Evolutionary conservation across 2,329 filamentous ascomycete genomes (phyloP).

Genomic region (Arthrobotrys entomopaga): DNA sequence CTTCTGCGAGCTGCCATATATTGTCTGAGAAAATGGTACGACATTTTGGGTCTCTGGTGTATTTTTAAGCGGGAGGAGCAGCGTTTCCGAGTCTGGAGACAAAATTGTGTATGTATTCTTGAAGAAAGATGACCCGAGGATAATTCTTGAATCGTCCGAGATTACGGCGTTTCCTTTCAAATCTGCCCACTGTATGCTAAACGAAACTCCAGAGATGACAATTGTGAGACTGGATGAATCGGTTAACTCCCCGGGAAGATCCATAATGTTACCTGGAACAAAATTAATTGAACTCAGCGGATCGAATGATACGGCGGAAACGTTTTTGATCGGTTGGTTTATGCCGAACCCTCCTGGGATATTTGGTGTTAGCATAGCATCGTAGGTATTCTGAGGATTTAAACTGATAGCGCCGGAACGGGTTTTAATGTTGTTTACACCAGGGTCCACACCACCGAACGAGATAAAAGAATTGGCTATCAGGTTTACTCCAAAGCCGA

Average conservation of each 20-base stretch:
- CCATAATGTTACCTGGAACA: conserved; percentile 9
- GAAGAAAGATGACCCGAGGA: conserved; percentile 42
- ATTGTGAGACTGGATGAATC: conserved; percentile 8
- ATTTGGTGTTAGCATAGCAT: conserved; percentile 9
- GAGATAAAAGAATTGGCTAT: conserved; percentile 22
- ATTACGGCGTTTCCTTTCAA: neutral
- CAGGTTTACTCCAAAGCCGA: conserved; percentile 20
- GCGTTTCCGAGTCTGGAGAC: conserved; percentile 4
- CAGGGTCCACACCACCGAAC: conserved; percentile 35
- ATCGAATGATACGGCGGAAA: conserved; percentile 16
- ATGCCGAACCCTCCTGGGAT: neutral
- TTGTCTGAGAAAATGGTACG: conserved; percentile 17
- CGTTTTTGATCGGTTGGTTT: neutral
- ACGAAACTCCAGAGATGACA: conserved; percentile 8
- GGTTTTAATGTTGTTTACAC: no score
- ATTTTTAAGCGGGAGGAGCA: conserved; percentile 1
- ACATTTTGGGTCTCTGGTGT: neutral
- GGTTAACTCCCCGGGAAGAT: no score
- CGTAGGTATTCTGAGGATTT: neutral
- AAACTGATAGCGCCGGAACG: no score
- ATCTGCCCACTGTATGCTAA: conserved; percentile 21
- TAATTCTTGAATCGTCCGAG: neutral
- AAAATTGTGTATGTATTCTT: conserved; percentile 24
- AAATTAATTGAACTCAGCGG: conserved; percentile 6
- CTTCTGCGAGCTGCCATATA: neutral